These are phyloP conservation scores for Paxillus ammoniavirescens DNA, from an alignment of 768 basidiomycete genomes.

Conservation along the genomic window DNA sequence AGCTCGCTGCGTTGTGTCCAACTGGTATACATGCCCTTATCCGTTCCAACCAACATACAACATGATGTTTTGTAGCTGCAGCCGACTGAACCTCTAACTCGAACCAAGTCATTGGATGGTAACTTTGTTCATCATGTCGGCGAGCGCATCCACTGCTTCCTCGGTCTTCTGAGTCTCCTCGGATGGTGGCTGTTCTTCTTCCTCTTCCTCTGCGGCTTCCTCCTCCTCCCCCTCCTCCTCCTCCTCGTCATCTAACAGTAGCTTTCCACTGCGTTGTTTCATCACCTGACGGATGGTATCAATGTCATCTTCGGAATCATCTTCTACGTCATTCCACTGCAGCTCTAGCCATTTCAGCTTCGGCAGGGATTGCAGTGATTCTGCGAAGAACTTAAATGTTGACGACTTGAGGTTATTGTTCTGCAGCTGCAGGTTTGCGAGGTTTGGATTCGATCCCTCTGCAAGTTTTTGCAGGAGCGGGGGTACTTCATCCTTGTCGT, in stretches of 20 bases:
- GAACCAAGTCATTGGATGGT: conserved; percentile 35
- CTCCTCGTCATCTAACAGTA: conserved; percentile 55
- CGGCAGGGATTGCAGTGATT: conserved; percentile 60
- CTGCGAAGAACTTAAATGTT: conserved; percentile 65
- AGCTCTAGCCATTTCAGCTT: conserved; percentile 71
- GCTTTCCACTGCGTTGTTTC: conserved; percentile 63
- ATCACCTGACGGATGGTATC: conserved; percentile 52
- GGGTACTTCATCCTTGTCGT: conserved; percentile 77
- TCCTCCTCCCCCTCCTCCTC: conserved; percentile 37
- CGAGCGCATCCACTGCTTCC: conserved; percentile 53
- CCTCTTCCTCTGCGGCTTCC: conserved; percentile 28
- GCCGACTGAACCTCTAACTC: neutral
- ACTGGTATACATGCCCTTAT: conserved; percentile 23
- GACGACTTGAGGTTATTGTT: conserved; percentile 85
- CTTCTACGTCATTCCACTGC: conserved; percentile 89
- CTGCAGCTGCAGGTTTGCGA: conserved; percentile 80
- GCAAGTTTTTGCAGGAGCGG: conserved; percentile 58
- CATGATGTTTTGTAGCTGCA: neutral
- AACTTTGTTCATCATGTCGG: conserved; percentile 67
- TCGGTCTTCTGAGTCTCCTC: conserved; percentile 29
- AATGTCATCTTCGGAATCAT: conserved; percentile 59
- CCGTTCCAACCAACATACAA: conserved; percentile 1
- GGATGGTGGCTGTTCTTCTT: conserved; percentile 19
- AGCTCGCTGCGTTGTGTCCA: neutral
- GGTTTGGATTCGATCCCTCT: conserved; percentile 67